These are phyloP conservation scores for Agapanthus africanus DNA, from an alignment of 106 monocot genomes.

Conservation along the genomic window DNA sequence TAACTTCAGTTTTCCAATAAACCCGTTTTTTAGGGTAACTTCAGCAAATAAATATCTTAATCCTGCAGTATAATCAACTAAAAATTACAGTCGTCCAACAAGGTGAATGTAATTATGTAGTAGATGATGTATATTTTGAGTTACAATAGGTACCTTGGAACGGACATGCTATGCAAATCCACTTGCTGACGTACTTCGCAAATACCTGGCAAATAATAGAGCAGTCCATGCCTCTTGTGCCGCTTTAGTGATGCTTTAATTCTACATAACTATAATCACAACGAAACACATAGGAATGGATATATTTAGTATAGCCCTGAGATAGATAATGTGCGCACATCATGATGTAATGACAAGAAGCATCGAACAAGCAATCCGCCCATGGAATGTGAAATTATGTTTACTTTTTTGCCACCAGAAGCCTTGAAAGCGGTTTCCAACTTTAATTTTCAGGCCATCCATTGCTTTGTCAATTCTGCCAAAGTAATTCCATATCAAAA, in stretches of 20 bases:
- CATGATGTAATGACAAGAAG: constrained; percentile 61
- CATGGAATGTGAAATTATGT: constrained; percentile 94
- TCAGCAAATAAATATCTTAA: background rate
- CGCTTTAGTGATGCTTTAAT: background rate
- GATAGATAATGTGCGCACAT: no score
- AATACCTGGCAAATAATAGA: constrained; percentile 44
- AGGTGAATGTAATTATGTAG: background rate
- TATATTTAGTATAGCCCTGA: no score
- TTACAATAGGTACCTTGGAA: constrained; percentile 61
- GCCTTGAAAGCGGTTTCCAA: constrained; percentile 64
- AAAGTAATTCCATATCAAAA: constrained; percentile 15
- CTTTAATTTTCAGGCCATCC: constrained; percentile 52
- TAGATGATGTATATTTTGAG: background rate
- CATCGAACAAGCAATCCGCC: constrained; percentile 80
- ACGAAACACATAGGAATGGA: no score
- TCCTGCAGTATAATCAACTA: background rate
- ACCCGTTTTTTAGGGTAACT: background rate
- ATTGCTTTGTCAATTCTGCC: constrained; percentile 64
- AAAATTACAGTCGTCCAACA: background rate
- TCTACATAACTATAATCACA: background rate
- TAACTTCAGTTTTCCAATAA: background rate
- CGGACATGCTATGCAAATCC: constrained; percentile 89
- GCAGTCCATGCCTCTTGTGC: background rate
- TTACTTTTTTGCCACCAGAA: constrained; percentile 81
- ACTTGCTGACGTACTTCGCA: constrained; percentile 76